Conservation (phyloP, 371 early-diverging fungal species). For the Zychaea mexicana region DNA sequence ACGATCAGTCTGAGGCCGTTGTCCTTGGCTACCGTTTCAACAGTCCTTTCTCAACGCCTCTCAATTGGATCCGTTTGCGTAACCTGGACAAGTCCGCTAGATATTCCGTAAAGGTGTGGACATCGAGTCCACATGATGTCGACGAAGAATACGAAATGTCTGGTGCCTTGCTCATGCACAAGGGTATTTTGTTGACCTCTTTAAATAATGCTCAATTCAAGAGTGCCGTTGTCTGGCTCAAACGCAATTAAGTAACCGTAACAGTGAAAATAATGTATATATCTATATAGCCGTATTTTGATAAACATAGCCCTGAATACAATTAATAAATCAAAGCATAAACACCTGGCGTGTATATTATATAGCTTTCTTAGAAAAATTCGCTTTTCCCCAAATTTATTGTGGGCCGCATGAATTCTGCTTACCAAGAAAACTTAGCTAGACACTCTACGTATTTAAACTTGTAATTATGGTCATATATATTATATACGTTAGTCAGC, state of each 20-base stretch:
- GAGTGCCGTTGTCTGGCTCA: conserved; percentile 10
- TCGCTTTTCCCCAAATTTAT: too few relatives aligned
- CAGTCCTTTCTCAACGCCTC: conserved; percentile 30
- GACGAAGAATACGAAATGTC: conserved; percentile 20
- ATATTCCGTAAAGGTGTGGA: conserved; percentile 26
- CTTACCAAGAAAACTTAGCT: too few relatives aligned
- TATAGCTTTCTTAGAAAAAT: too few relatives aligned
- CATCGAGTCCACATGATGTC: conserved; percentile 16
- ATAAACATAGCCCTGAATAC: too few relatives aligned
- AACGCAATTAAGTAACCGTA: not conserved
- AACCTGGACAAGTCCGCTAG: conserved; percentile 11
- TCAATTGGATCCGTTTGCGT: conserved; percentile 25
- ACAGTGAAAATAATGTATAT: too few relatives aligned
- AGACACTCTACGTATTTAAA: too few relatives aligned
- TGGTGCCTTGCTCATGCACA: conserved; percentile 29
- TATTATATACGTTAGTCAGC: too few relatives aligned
- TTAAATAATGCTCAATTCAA: conserved; percentile 13
- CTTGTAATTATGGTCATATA: too few relatives aligned
- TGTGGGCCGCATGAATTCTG: too few relatives aligned
- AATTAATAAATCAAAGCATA: not conserved
- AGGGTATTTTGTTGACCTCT: conserved; percentile 16
- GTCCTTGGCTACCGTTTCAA: conserved; percentile 31
- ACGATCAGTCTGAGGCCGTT: conserved; percentile 23
- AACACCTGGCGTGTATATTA: not conserved
- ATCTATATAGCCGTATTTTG: too few relatives aligned